Evolutionary conservation across 2,329 filamentous ascomycete genomes (phyloP).

Genomic region (Diaporthe aspalathi): DNA sequence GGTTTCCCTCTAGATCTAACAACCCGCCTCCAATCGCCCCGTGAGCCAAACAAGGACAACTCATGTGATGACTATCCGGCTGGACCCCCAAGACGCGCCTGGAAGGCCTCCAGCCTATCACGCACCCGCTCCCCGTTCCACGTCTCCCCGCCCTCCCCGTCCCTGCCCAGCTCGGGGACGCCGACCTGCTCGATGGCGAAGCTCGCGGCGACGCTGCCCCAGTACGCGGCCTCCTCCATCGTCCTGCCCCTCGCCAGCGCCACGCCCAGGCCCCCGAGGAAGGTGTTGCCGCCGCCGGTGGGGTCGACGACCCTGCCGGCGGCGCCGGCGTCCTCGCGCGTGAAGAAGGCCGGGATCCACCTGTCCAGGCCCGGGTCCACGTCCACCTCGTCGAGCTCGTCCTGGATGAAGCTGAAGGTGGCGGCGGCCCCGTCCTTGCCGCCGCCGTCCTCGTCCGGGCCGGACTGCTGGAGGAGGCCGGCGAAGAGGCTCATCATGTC

Average conservation of each 20-base stretch:
- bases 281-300: constrained; percentile 93
- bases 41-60: neutral
- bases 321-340: constrained; percentile 39
- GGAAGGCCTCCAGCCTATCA: constrained; percentile 64
- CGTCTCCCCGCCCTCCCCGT: constrained; percentile 61
- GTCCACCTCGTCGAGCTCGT: constrained; percentile 63
- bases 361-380: constrained; percentile 73
- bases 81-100: constrained; percentile 49
- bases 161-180: constrained; percentile 69
- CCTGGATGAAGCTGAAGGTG: constrained; percentile 54
- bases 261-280: constrained; percentile 73
- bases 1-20: too few relatives aligned
- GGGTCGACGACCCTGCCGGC: constrained; percentile 80
- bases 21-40: too few relatives aligned
- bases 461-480: constrained; percentile 59
- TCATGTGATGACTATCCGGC: neutral
- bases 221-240: constrained; percentile 78
- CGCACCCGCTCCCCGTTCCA: constrained; percentile 71
- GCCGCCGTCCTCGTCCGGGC: constrained; percentile 8
- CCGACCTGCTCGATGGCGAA: constrained; percentile 97
- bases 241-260: constrained; percentile 69
- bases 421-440: constrained; percentile 54
- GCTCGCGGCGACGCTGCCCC: constrained; percentile 85
- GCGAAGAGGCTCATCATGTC: constrained; percentile 73
- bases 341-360: constrained; percentile 85